Base-by-base conservation (phyloP, 1,139 yeast species). In the Petasospora fabianii region DNA sequence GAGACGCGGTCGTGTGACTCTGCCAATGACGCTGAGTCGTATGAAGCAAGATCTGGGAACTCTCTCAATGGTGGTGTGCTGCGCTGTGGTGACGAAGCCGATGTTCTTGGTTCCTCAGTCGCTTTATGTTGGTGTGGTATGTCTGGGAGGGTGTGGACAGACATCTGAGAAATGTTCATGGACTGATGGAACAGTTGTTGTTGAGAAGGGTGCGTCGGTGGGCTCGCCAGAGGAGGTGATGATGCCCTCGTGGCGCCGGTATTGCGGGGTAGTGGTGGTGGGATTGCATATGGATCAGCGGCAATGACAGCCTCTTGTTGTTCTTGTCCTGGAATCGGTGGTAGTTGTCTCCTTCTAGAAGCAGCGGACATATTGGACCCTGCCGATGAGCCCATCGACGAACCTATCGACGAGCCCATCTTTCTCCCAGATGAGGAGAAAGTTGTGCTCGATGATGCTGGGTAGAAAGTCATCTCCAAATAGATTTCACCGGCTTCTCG, bases 381-480 rank as follows among this genome's bases (percentile, higher is more conserved):
- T n/a, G n/a, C n/a, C 2, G 30, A 21, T 4, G 34, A 27, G 15
- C 41, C 27, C 27, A 30, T 33, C 16, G 38, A 24, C 6, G 37
- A 35, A 4, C 39, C 40, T 5, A 14, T 13, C 6, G 45, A 37
- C 14, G 44, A 33, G 27, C 14, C 29, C 24, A 36, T 24, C 34
- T 27, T 32, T 16, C 35, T 38, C 6, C 36, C 41, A 15, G 44
- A 38, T 12, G 47, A 21, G 1, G 41, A 36, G 24, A 34, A 27
- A 2, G 42, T 26, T 12, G 20, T 42, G 30, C 31, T 39, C 3
- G 37, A 38, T 8, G 38, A 29, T 14, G 71, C 62, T 0, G 96
- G 94, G 56, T 86, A 87, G 56, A 86, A 92, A 0, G 97, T 87
- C 84, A 92, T 82, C 56, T 92, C 97, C 39, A 94, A 64, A 60